A percentile compares a stretch with the other conserved stretches of the same genome.
Evolutionary conservation across 306 rosid genomes (phyloP).

Genomic region (Cicer cuneatum): DNA sequence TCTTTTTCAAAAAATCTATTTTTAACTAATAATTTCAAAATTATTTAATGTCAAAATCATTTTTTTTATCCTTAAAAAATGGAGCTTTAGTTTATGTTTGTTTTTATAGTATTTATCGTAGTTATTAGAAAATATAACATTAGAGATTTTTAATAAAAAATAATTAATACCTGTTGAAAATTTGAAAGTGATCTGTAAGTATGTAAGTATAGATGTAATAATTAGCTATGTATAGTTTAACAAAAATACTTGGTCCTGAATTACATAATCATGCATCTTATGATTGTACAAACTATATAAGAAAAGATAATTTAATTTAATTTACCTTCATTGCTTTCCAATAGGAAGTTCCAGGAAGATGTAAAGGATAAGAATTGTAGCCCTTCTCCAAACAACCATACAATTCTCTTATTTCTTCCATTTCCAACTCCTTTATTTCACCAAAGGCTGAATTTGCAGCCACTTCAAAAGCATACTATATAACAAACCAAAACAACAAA

Average conservation of each 20-base stretch:
- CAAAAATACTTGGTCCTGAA: background rate
- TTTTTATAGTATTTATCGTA: too few species aligned
- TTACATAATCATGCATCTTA: background rate
- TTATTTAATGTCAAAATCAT: too few species aligned
- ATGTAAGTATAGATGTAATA: too few species aligned
- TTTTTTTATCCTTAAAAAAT: too few species aligned
- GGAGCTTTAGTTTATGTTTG: too few species aligned
- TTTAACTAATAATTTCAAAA: too few species aligned
- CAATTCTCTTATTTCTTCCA: slow-evolving; percentile 66
- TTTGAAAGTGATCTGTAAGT: too few species aligned
- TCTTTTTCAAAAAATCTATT: too few species aligned
- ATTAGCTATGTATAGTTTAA: background rate
- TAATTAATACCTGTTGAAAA: too few species aligned
- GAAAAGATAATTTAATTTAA: background rate
- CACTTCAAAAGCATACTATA: slow-evolving; percentile 86
- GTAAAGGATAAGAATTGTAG: slow-evolving; percentile 80
- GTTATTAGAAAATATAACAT: too few species aligned
- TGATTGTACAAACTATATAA: background rate
- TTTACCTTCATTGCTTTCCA: slow-evolving; percentile 78
- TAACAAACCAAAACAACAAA: background rate
- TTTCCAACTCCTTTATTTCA: slow-evolving; percentile 57
- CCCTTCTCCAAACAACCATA: slow-evolving; percentile 79
- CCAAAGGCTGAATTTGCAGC: slow-evolving; percentile 85
- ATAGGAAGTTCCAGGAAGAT: slow-evolving; percentile 77
- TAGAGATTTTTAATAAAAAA: too few species aligned